Conservation (phyloP, 2,329 filamentous ascomycete genomes). For the Fonsecaea erecta region DNA sequence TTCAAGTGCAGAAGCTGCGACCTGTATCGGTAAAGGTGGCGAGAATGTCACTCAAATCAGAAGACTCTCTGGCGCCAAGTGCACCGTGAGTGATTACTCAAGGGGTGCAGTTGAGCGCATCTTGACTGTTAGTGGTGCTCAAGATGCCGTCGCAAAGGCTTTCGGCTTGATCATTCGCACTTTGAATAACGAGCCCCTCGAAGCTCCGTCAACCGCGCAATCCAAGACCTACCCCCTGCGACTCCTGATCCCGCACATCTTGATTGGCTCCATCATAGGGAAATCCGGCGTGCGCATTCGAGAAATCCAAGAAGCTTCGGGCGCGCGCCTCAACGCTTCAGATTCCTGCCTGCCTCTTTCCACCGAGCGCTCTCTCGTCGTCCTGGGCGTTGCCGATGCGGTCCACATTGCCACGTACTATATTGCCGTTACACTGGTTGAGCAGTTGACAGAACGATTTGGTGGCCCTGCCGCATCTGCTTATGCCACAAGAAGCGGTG, state of each 20-base stretch:
- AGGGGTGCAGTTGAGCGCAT: conserved; percentile 97
- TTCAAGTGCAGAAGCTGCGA: conserved; percentile 94
- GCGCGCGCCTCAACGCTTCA: conserved; percentile 93
- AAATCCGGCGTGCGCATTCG: conserved; percentile 95
- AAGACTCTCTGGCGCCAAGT: conserved; percentile 93
- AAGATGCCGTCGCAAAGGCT: conserved; percentile 97
- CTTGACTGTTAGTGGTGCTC: conserved; percentile 92
- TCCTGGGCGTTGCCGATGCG: conserved; percentile 95
- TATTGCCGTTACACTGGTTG: conserved; percentile 94
- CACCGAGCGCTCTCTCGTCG: conserved; percentile 94
- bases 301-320: conserved; percentile 97
- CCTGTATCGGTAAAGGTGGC: conserved; percentile 96
- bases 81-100: conserved; percentile 97
- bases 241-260: conserved; percentile 91
- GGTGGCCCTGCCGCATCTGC: conserved; percentile 96
- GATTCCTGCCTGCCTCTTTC: conserved; percentile 93
- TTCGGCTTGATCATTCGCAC: conserved; percentile 98
- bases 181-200: conserved; percentile 92
- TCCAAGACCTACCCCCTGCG: conserved; percentile 98
- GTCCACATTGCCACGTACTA: conserved; percentile 99
- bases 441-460: conserved; percentile 96
- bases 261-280: conserved; percentile 98
- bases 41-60: conserved; percentile 98
- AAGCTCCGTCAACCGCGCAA: conserved; percentile 83
- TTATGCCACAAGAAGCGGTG: conserved; percentile 92